Percentiles rank a stretch among this genome's conserved stretches.
Conservation (phyloP, 305 asterid genomes). For the Caryopteris hybrid region DNA sequence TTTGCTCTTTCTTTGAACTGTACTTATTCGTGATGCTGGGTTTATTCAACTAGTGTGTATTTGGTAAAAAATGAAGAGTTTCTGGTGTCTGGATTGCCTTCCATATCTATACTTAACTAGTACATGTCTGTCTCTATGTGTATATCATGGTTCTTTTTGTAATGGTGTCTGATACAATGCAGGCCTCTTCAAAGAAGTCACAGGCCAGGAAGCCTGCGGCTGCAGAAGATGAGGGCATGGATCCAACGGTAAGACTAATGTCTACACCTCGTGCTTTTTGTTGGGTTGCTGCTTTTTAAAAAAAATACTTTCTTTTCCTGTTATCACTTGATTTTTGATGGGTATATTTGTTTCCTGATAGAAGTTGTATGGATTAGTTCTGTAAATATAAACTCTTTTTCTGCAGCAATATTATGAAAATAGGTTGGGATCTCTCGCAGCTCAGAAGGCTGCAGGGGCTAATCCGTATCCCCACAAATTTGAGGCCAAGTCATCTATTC, state of each 20-base stretch:
- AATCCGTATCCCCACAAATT: conserved; percentile 88
- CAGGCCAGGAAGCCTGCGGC: conserved; percentile 48
- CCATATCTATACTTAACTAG: background rate
- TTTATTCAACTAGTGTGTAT: background rate
- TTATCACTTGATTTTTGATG: background rate
- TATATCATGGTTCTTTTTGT: background rate
- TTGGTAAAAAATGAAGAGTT: background rate
- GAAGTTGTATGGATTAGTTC: background rate
- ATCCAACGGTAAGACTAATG: conserved; percentile 60
- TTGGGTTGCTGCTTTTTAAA: background rate
- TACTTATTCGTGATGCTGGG: background rate
- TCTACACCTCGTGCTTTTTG: background rate
- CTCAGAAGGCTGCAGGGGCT: conserved; percentile 57
- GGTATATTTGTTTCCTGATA: background rate
- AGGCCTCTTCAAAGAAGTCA: conserved; percentile 45
- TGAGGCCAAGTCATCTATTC: conserved; percentile 37
- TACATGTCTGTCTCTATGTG: background rate
- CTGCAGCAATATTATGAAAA: conserved; percentile 83
- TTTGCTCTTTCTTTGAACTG: background rate
- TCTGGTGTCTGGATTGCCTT: background rate
- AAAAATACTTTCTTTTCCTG: background rate
- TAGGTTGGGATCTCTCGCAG: conserved; percentile 54
- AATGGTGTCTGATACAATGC: conserved; percentile 1
- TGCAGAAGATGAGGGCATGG: conserved; percentile 80
- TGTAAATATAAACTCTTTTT: background rate